Percentiles rank a stretch among this genome's conserved stretches.
Conservation (phyloP, 306 rosid species). For the Astragalus membranaceus region DNA sequence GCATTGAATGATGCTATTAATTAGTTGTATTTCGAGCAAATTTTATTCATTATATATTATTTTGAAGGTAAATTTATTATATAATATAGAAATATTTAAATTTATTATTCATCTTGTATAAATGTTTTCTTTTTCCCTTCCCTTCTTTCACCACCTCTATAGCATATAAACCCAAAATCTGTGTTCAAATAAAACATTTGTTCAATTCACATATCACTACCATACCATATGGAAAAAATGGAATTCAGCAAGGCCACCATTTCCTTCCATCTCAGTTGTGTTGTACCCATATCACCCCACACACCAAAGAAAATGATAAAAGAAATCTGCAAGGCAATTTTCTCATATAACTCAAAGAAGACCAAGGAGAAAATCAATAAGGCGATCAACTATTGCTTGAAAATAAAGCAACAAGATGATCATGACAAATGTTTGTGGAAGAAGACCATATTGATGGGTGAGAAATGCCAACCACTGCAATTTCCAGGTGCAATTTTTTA, state of each 20-base stretch:
- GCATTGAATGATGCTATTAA: not conserved
- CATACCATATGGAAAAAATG: not conserved
- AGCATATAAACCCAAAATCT: not conserved
- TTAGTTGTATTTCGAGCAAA: not conserved
- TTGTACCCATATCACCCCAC: not conserved
- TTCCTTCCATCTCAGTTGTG: slow-evolving; percentile 12
- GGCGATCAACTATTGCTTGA: not conserved
- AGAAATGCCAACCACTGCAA: slow-evolving; percentile 33
- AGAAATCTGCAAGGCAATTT: not conserved
- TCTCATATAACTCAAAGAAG: not conserved
- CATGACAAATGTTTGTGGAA: slow-evolving; percentile 34
- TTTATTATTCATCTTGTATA: not conserved
- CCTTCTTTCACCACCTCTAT: not conserved
- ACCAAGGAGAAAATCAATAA: not conserved
- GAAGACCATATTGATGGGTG: slow-evolving; percentile 45
- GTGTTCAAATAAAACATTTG: not conserved
- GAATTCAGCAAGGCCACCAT: not conserved
- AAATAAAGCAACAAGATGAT: slow-evolving; percentile 14
- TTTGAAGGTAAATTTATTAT: not conserved
- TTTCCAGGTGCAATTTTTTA: slow-evolving; percentile 40
- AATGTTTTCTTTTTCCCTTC: not conserved
- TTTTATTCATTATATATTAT: not conserved
- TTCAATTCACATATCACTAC: not conserved
- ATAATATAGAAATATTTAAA: not conserved
- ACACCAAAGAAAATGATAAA: not conserved